Base-by-base conservation (phyloP, 805 yeast genomes). In the Candida manassasensis region DNA sequence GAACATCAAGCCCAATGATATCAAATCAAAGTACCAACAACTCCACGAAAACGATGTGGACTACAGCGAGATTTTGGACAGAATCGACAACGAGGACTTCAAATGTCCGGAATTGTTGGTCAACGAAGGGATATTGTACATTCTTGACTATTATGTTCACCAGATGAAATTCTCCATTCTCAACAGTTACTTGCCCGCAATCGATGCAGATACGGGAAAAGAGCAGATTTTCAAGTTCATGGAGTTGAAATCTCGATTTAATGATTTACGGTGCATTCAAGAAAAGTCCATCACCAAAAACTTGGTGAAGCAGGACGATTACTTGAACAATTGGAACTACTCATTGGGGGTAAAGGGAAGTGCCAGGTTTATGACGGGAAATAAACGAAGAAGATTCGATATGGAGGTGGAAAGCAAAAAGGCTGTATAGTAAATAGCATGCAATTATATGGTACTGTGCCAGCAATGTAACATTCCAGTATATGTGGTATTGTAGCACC, bases 111-210 rank as follows among this genome's bases (percentile, higher is more conserved):
- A 67, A 39, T 41, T 59, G 7, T 53, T 67, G 40, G 72, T 67
- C 11, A 67, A 67, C 36, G 72, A 77, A 43, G 78, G 78, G 2
- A 66, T 79, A 27, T 61, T 74, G 24, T 81, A 77, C 39, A 58
- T 81, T 6, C 58, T 81, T 31, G 80, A 79, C 43, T 73, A 73
- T 45, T 82, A 78, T 48, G 72, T 79, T 36, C 77, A 79, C 49
- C 70, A 71, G 43, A 72, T 69, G 54, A 73, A 71, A 41, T 59
- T 61, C 32, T 69, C 81, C 29, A 66, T 70, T 24, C 57, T 81
- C 34, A 69, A 70, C 27, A 64, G 62, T 27, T 61, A 66, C 44
- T 47, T 67, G 45, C 71, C 71, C 1, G 30, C 60, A 14, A 41
- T 59, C 4, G 66, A 64, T 36, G 39, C 45, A 6, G 53, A 47